phyloP scores from a whole-genome alignment of 495 filamentous ascomycete genomes.

The Trichoderma asperelloides region DNA sequence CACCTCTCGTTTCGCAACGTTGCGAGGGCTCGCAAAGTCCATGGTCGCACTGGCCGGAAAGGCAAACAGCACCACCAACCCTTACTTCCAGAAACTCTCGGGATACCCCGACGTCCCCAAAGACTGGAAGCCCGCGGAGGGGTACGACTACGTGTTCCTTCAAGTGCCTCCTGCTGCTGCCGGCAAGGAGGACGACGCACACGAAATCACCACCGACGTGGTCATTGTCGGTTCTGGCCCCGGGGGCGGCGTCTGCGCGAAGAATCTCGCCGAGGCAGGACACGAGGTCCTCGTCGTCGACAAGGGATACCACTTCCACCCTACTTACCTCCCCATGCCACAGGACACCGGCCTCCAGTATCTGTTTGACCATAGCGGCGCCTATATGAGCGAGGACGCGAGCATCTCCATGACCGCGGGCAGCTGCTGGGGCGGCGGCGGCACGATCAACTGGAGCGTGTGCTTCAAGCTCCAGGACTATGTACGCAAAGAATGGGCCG shows the following conservation, averaged over 20 bases:
- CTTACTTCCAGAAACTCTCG: slow-evolving; percentile 46
- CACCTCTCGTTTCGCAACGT: slow-evolving; percentile 45
- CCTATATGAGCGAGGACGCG: slow-evolving; percentile 52
- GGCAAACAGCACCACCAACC: slow-evolving; percentile 51
- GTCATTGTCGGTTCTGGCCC: slow-evolving; percentile 82
- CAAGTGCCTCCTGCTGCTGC: slow-evolving; percentile 27
- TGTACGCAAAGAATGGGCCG: slow-evolving; percentile 76
- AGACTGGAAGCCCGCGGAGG: slow-evolving; percentile 49
- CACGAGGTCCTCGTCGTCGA: slow-evolving; percentile 72
- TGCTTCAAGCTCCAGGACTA: slow-evolving; percentile 70
- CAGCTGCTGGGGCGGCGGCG: slow-evolving; percentile 76
- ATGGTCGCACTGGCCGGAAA: slow-evolving; percentile 47
- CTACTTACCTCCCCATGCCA: slow-evolving; percentile 65
- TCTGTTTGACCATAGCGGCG: slow-evolving; percentile 55
- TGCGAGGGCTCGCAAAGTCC: slow-evolving; percentile 48
- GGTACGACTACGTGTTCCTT: slow-evolving; percentile 40
- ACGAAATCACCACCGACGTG: slow-evolving; percentile 64
- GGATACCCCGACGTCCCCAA: slow-evolving; percentile 55
- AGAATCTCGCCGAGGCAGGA: slow-evolving; percentile 69
- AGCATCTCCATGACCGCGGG: slow-evolving; percentile 56
- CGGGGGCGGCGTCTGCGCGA: slow-evolving; percentile 76
- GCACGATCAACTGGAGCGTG: slow-evolving; percentile 85
- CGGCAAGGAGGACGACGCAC: slow-evolving; percentile 15
- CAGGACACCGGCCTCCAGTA: slow-evolving; percentile 45
- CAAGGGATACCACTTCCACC: slow-evolving; percentile 65